A percentile compares a stretch with the other conserved stretches of the same genome.
phyloP scores from a whole-genome alignment of 306 rosid species.

The Castanea mollissima region DNA sequence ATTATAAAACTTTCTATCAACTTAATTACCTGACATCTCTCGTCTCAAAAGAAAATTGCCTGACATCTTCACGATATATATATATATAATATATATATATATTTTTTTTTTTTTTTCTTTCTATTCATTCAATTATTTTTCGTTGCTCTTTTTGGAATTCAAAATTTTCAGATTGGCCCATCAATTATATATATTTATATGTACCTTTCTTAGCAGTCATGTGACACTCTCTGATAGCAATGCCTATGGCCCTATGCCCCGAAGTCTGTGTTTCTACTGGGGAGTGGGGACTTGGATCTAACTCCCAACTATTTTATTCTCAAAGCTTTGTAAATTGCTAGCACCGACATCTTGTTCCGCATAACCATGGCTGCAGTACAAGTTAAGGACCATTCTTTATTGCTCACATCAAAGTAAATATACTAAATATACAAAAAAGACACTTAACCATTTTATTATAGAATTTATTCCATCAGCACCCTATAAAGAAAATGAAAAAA shows the following conservation, averaged over 20 bases:
- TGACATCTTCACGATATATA: no score
- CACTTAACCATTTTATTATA: not conserved
- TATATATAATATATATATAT: no score
- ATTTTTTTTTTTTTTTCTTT: no score
- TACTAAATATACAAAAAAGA: not conserved
- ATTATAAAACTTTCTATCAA: no score
- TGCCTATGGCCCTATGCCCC: not conserved
- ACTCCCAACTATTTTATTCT: not conserved
- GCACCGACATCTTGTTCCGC: constrained; percentile 15
- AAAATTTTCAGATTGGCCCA: no score
- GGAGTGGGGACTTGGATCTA: not conserved
- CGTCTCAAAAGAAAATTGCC: no score
- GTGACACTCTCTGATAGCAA: not conserved
- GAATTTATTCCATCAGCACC: no score
- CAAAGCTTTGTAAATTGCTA: not conserved
- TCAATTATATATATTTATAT: no score
- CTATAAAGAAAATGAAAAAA: not conserved
- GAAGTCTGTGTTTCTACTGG: not conserved
- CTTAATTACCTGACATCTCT: no score
- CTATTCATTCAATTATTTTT: no score
- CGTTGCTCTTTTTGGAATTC: no score
- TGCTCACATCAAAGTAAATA: not conserved
- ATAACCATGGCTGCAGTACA: not conserved
- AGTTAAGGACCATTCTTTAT: not conserved
- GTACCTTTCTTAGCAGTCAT: not conserved